phyloP scores from a whole-genome alignment of 75 land plant species.

The Adiantum capillusveneris region DNA sequence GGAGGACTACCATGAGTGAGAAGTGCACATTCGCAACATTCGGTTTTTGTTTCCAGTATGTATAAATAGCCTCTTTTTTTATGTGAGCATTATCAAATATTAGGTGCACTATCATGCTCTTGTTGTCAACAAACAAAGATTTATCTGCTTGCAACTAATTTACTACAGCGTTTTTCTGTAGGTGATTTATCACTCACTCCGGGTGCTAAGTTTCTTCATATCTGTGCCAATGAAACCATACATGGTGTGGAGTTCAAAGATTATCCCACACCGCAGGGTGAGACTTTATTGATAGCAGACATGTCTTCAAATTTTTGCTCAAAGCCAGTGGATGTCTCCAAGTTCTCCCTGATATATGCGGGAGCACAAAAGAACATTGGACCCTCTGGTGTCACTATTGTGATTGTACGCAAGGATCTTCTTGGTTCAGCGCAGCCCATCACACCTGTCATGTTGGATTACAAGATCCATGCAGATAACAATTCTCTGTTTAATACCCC shows the following conservation, averaged over 20 bases:
- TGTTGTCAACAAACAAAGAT: no score
- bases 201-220: slow-evolving; percentile 76
- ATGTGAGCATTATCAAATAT: no score
- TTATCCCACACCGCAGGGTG: slow-evolving; percentile 41
- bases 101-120: no score
- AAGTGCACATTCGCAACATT: no score
- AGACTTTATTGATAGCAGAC: slow-evolving; percentile 65
- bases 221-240: slow-evolving; percentile 96
- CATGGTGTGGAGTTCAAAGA: slow-evolving; percentile 96
- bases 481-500: slow-evolving; percentile 92
- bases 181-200: slow-evolving; percentile 41
- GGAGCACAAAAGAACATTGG: slow-evolving; percentile 99
- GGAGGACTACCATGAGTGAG: no score
- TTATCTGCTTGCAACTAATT: slow-evolving; percentile 32
- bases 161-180: slow-evolving; percentile 15
- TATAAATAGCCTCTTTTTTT: no score
- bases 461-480: slow-evolving; percentile 86
- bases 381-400: slow-evolving; percentile 89
- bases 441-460: slow-evolving; percentile 94
- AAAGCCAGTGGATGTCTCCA: slow-evolving; percentile 91
- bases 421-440: slow-evolving; percentile 59
- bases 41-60: no score
- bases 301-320: slow-evolving; percentile 99
- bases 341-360: slow-evolving; percentile 82
- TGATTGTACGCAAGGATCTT: slow-evolving; percentile 73